These are phyloP conservation scores for Suhomyces taliae DNA, from an alignment of 1,139 yeast genomes.

Conservation along the genomic window DNA sequence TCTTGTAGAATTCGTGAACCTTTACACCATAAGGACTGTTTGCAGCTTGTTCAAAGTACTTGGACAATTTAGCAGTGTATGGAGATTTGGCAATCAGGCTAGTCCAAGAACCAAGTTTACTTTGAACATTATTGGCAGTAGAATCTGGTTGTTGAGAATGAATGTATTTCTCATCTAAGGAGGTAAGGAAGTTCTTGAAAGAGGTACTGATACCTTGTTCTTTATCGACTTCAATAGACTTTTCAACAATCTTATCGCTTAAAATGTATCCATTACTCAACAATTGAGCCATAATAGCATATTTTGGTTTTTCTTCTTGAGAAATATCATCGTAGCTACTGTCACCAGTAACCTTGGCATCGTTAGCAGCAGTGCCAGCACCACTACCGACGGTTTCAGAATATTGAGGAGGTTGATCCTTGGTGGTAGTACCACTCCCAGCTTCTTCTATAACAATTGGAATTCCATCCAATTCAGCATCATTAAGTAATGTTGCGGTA, in stretches of 20 bases:
- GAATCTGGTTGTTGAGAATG: conserved; percentile 50
- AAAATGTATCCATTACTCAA: conserved; percentile 70
- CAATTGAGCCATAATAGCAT: conserved; percentile 74
- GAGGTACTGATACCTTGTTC: conserved; percentile 60
- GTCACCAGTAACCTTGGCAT: conserved; percentile 34
- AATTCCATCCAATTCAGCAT: conserved; percentile 68
- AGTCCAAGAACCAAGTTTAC: conserved; percentile 12
- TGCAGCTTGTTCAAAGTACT: conserved; percentile 52
- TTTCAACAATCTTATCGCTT: conserved; percentile 60
- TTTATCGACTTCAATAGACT: conserved; percentile 62
- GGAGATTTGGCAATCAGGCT: conserved; percentile 16
- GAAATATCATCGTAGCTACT: conserved; percentile 50
- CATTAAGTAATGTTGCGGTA: conserved; percentile 72
- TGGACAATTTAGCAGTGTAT: conserved; percentile 32
- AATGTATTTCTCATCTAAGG: conserved; percentile 60
- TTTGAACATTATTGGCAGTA: conserved; percentile 19
- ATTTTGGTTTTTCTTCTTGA: conserved; percentile 79
- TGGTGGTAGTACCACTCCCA: conserved; percentile 16
- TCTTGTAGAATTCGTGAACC: conserved; percentile 53
- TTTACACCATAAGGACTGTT: conserved; percentile 48
- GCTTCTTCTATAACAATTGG: conserved; percentile 49
- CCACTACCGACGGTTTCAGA: conserved; percentile 4
- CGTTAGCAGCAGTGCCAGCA: conserved; percentile 15
- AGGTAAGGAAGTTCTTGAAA: conserved; percentile 55
- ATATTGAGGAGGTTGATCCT: conserved; percentile 17